phyloP scores from a whole-genome alignment of 768 basidiomycete genomes.

The Pleurotus ostreatus region DNA sequence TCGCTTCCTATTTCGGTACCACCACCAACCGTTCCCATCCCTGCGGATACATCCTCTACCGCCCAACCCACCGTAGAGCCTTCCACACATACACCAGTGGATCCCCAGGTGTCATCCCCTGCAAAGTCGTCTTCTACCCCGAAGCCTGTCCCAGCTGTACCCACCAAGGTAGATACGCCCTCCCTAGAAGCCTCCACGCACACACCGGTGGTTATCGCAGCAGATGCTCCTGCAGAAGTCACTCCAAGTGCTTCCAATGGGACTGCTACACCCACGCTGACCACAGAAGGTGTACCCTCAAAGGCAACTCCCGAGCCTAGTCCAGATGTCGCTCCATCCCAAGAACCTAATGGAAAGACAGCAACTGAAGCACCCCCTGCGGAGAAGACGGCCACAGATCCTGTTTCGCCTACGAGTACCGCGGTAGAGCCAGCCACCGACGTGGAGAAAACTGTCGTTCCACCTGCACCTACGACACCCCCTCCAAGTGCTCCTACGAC shows the following conservation, averaged over 20 bases:
- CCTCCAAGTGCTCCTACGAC: slow-evolving; percentile 17
- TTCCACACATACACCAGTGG: slow-evolving; percentile 18
- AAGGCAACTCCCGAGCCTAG: no score
- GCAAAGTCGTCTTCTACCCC: slow-evolving; percentile 11
- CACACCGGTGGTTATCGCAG: slow-evolving; percentile 10
- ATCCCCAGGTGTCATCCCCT: not conserved
- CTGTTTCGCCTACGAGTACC: slow-evolving; percentile 8
- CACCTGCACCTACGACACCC: slow-evolving; percentile 13
- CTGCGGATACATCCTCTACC: slow-evolving; percentile 1
- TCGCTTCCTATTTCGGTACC: slow-evolving; percentile 10
- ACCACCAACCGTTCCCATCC: not conserved
- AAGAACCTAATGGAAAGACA: not conserved
- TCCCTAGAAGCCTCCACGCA: slow-evolving; percentile 15
- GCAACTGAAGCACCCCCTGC: slow-evolving; percentile 5
- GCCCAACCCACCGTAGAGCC: slow-evolving; percentile 8
- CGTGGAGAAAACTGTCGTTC: slow-evolving; percentile 7
- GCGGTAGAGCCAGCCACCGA: not conserved
- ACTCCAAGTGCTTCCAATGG: slow-evolving; percentile 2
- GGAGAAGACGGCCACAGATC: slow-evolving; percentile 1
- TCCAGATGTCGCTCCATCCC: not conserved
- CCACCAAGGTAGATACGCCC: slow-evolving; percentile 4
- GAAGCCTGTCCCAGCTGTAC: not conserved
- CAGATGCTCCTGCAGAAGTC: slow-evolving; percentile 2
- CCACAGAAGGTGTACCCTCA: no score
- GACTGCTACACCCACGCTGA: not conserved